Evolutionary conservation across 495 filamentous ascomycete genomes (phyloP).

Genomic region (Penicillium manginii): DNA sequence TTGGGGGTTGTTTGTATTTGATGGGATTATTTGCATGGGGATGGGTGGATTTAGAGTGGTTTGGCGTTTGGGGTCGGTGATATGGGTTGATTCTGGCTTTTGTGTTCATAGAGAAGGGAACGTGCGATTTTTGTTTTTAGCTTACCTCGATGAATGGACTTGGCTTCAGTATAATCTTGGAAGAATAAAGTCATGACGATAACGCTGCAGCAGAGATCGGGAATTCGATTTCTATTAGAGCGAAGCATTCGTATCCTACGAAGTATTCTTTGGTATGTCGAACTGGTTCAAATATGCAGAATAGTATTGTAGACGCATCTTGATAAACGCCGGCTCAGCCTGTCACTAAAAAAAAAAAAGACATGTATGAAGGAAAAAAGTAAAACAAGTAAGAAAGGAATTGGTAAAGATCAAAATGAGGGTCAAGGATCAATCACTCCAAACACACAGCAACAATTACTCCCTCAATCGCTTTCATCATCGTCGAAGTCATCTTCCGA

Average conservation of each 20-base stretch:
- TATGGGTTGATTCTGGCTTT: not conserved
- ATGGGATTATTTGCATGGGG: not conserved
- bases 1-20: not conserved
- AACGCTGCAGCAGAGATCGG: not conserved
- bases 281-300: not conserved
- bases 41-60: conserved; percentile 8
- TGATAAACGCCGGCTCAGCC: conserved; percentile 19
- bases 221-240: not conserved
- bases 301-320: not conserved
- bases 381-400: conserved; percentile 13
- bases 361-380: conserved; percentile 2
- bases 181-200: too few species aligned
- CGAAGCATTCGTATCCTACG: not conserved
- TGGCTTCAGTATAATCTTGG: too few species aligned
- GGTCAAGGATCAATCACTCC: not conserved
- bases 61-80: not conserved
- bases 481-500: conserved; percentile 45
- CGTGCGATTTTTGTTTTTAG: not conserved
- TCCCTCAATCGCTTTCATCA: conserved; percentile 42
- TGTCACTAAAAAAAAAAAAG: conserved; percentile 16
- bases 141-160: too few species aligned
- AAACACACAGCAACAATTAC: not conserved
- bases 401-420: conserved; percentile 5
- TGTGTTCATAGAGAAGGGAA: conserved; percentile 1
- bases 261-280: too few species aligned